These are phyloP conservation scores for Coniochaeta sp. DNA, from an alignment of 2,329 filamentous ascomycete species.

Conservation along the genomic window DNA sequence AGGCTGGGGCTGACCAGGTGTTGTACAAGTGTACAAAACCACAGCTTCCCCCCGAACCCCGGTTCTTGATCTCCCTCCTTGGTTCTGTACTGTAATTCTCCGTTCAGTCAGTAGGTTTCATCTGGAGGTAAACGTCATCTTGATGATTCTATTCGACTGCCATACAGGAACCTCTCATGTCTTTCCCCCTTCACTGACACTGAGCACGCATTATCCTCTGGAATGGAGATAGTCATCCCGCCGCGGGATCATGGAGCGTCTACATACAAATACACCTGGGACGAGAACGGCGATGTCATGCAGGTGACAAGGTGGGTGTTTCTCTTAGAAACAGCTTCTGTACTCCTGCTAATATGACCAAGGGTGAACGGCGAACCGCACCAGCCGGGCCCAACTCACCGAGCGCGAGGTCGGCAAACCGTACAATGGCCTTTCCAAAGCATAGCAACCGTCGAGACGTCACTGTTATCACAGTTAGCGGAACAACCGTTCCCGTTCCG, in stretches of 20 bases:
- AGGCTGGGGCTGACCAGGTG: not conserved
- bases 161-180: constrained; percentile 4
- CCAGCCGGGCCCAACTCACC: not conserved
- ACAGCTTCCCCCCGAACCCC: not conserved
- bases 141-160: constrained; percentile 3
- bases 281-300: constrained; percentile 20
- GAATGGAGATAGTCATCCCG: constrained; percentile 22
- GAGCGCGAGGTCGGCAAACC: constrained; percentile 13
- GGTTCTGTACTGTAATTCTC: not conserved
- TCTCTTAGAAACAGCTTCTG: not conserved
- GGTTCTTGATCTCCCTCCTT: not conserved
- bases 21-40: constrained; percentile 2
- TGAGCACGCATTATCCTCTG: constrained; percentile 5
- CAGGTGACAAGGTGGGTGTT: constrained; percentile 15
- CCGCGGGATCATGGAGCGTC: constrained; percentile 18
- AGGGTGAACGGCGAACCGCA: not conserved
- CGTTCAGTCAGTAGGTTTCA: not conserved
- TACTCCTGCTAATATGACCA: not conserved
- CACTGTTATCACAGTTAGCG: constrained; percentile 11
- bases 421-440: constrained; percentile 29
- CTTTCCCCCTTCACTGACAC: constrained; percentile 2
- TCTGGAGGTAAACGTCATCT: not conserved
- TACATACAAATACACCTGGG: constrained; percentile 19
- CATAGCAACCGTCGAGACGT: constrained; percentile 16
- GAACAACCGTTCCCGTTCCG: constrained; percentile 7